Percentiles rank a stretch among this genome's conserved stretches.
Conservation (phyloP, 495 filamentous ascomycete genomes). For the Aspergillus funiculosus region DNA sequence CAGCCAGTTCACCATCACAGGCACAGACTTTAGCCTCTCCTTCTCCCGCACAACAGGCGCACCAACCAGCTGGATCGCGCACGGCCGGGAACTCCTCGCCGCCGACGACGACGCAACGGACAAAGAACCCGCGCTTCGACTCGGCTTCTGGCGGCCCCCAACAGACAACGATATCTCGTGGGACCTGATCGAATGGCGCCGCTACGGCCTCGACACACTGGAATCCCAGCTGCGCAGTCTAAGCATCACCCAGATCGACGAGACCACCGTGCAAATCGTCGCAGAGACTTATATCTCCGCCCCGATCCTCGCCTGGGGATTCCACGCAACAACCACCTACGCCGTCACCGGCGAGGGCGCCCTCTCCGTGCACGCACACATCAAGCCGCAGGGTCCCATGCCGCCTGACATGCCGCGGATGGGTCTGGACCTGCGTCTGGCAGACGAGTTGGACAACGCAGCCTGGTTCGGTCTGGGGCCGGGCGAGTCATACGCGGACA, state of each 20-base stretch:
- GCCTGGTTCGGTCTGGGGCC: slow-evolving; percentile 59
- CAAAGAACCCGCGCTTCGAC: slow-evolving; percentile 17
- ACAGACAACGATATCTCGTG: slow-evolving; percentile 61
- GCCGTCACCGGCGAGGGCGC: slow-evolving; percentile 39
- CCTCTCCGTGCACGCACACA: slow-evolving; percentile 30
- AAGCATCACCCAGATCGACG: background rate
- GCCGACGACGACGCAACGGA: background rate
- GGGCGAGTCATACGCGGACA: slow-evolving; percentile 58
- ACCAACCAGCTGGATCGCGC: slow-evolving; percentile 13
- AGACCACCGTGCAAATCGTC: slow-evolving; percentile 1
- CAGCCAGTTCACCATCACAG: background rate
- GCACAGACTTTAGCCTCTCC: background rate
- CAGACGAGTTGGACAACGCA: slow-evolving; percentile 32
- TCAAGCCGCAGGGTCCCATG: slow-evolving; percentile 39
- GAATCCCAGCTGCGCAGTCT: slow-evolving; percentile 5
- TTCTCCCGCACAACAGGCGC: slow-evolving; percentile 20
- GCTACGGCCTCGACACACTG: slow-evolving; percentile 19
- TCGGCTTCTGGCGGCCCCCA: slow-evolving; percentile 43
- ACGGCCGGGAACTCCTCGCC: background rate
- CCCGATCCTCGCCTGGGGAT: slow-evolving; percentile 53
- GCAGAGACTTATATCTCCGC: slow-evolving; percentile 49
- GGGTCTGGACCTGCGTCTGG: slow-evolving; percentile 47
- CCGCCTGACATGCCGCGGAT: slow-evolving; percentile 53
- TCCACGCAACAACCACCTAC: slow-evolving; percentile 44
- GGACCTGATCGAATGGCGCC: slow-evolving; percentile 33